Percentiles rank a stretch among this genome's conserved stretches.
phyloP scores from a whole-genome alignment of 768 basidiomycete genomes.

The Saitozyma podzolica region DNA sequence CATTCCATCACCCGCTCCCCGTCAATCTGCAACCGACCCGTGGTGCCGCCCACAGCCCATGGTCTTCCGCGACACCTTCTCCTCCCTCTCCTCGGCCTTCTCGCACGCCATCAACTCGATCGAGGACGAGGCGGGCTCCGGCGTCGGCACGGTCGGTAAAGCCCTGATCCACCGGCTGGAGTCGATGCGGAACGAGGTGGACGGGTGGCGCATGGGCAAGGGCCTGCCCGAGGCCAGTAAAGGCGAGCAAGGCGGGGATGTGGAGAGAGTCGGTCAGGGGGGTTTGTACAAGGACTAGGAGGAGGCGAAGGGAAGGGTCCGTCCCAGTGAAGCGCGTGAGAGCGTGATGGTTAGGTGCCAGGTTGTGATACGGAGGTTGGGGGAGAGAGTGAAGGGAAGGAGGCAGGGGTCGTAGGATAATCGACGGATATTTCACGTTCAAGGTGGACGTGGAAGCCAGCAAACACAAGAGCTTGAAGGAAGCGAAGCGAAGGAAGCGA shows the following conservation, averaged over 20 bases:
- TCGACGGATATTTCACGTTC: too few relatives aligned
- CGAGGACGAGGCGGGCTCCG: constrained; percentile 40
- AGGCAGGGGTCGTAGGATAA: too few relatives aligned
- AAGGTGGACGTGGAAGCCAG: too few relatives aligned
- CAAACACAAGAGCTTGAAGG: too few relatives aligned
- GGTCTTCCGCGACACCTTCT: constrained; percentile 45
- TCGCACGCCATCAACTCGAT: constrained; percentile 46
- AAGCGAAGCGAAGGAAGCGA: too few relatives aligned
- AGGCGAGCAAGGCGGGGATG: constrained; percentile 33
- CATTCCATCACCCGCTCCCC: neutral
- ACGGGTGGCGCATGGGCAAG: constrained; percentile 42
- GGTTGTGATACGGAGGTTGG: too few relatives aligned
- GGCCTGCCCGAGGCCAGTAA: constrained; percentile 30
- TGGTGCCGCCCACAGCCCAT: constrained; percentile 28
- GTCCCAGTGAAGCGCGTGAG: neutral
- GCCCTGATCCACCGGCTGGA: constrained; percentile 40
- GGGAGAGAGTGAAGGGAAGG: too few relatives aligned
- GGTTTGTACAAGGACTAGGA: constrained; percentile 5
- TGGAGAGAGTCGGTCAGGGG: constrained; percentile 20
- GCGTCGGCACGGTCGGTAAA: constrained; percentile 41
- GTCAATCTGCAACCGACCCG: neutral
- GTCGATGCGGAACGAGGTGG: constrained; percentile 46
- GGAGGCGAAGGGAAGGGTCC: neutral
- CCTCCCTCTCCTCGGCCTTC: constrained; percentile 40
- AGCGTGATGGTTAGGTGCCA: too few relatives aligned